Base-by-base conservation (phyloP, 2,329 filamentous ascomycete genomes). In the Fusarium nanum region DNA sequence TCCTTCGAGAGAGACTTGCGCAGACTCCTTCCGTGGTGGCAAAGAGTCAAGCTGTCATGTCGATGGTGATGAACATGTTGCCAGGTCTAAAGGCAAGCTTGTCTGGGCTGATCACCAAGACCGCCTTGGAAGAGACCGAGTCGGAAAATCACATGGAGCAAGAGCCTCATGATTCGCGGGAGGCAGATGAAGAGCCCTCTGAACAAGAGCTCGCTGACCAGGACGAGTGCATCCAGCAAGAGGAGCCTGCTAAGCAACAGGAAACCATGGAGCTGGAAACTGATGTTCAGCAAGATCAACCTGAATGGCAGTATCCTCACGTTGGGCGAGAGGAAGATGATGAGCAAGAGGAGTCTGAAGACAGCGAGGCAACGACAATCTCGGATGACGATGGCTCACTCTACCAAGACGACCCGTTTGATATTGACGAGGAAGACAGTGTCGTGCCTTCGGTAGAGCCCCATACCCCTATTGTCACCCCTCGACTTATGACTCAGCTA, bases 31-130 rank as follows among this genome's bases (percentile, higher is more conserved):
- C 2, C 0, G 2, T 18, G 0, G 52, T 48, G 0, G 2, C 27
- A 16, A 6, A 44, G 1, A 59, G 46, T 7, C 53, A 65, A 50
- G 53, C 60, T 14, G 60, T 28, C 0, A 52, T 65, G 27, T 65
- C 62, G 0, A 14, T 64, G 46, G 53, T n/a, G 4, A 14, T 65
- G 6, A 47, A 59, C 6, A 12, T 65, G 18, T 9, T 47, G 3
- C 46, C 60, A 5, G 34, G 41, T n/a, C 7, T 60, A 23, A 41
- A 65, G 46, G 13, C 45, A 16, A 10, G 16, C 0, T 2, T n/a
- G 34, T 16, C 12, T 7, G 16, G 22, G n/a, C 13, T 44, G 14
- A 44, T 23, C 13, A 3, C n/a, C 0, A 12, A 27, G n/a, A n/a
- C 28, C 28, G 10, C 1, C 12, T 12, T 30, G 28, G 28, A 30